phyloP scores from a whole-genome alignment of 2,329 filamentous ascomycete species.

The Scopulariopsis brevicaulis region DNA sequence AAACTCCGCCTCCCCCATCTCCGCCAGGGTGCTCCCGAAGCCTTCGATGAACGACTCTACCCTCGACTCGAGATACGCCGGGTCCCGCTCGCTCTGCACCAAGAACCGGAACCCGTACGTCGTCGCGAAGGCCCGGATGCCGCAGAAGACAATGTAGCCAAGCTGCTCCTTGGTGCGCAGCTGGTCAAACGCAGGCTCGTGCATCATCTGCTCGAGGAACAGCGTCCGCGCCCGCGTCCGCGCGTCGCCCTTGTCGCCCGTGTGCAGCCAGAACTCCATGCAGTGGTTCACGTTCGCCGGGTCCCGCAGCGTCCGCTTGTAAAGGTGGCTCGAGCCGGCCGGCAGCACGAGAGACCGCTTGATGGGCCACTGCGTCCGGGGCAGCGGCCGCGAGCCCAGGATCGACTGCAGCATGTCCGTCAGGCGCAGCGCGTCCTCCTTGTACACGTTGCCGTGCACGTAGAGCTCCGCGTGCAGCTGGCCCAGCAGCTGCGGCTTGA shows the following conservation, averaged over 20 bases:
- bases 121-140: constrained; percentile 58
- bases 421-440: constrained; percentile 79
- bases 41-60: constrained; percentile 74
- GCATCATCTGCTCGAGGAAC: constrained; percentile 78
- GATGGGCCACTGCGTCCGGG: constrained; percentile 69
- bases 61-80: constrained; percentile 72
- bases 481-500: constrained; percentile 68
- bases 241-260: constrained; percentile 61
- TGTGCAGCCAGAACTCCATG: constrained; percentile 65
- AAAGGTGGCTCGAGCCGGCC: constrained; percentile 72
- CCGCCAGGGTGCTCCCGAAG: constrained; percentile 53
- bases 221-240: constrained; percentile 62
- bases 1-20: constrained; percentile 77
- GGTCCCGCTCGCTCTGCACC: constrained; percentile 83
- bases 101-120: constrained; percentile 81
- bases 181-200: constrained; percentile 91
- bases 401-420: constrained; percentile 72
- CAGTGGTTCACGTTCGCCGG: constrained; percentile 83
- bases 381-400: constrained; percentile 62
- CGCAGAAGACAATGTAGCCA: constrained; percentile 90
- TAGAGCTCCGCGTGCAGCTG: constrained; percentile 84
- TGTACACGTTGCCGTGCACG: constrained; percentile 86
- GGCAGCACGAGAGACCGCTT: constrained; percentile 68
- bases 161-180: constrained; percentile 94
- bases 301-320: constrained; percentile 70